phyloP scores from a whole-genome alignment of 1,139 yeast genomes.

The Magnusiomyces ingens region DNA sequence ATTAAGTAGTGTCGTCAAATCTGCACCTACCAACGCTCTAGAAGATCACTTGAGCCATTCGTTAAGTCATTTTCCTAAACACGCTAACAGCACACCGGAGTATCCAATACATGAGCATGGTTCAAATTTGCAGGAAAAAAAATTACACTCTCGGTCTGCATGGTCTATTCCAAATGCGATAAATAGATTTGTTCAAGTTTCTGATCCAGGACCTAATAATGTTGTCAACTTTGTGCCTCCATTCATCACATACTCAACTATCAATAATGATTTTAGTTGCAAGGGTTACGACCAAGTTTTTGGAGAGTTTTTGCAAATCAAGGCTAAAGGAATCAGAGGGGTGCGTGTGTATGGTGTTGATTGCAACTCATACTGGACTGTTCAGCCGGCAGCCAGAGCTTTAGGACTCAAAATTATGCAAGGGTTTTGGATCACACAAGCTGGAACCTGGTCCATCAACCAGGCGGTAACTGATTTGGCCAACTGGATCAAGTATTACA shows the following conservation, averaged over 20 bases:
- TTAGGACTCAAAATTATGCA: constrained; percentile 72
- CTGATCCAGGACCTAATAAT: neutral
- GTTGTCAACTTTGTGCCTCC: constrained; percentile 39
- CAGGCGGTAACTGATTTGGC: constrained; percentile 49
- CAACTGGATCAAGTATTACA: constrained; percentile 33
- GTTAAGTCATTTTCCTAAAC: too few species aligned
- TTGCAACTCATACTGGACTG: constrained; percentile 60
- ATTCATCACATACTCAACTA: constrained; percentile 75
- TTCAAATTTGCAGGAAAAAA: too few species aligned
- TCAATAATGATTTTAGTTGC: constrained; percentile 59
- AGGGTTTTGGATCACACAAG: constrained; percentile 69
- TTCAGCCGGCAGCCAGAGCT: constrained; percentile 52
- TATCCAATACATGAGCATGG: too few species aligned
- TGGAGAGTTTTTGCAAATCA: constrained; percentile 53
- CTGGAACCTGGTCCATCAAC: constrained; percentile 66
- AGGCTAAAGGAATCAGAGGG: constrained; percentile 52
- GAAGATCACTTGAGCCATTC: too few species aligned
- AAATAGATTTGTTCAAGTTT: too few species aligned
- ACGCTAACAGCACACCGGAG: too few species aligned
- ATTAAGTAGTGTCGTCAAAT: too few species aligned
- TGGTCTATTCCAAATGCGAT: too few species aligned
- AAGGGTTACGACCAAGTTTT: constrained; percentile 49
- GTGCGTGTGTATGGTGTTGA: constrained; percentile 82
- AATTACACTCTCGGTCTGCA: too few species aligned
- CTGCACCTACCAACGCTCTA: too few species aligned